These are phyloP conservation scores for Solanum neorickii DNA, from an alignment of 257 asterid genomes.

Conservation along the genomic window DNA sequence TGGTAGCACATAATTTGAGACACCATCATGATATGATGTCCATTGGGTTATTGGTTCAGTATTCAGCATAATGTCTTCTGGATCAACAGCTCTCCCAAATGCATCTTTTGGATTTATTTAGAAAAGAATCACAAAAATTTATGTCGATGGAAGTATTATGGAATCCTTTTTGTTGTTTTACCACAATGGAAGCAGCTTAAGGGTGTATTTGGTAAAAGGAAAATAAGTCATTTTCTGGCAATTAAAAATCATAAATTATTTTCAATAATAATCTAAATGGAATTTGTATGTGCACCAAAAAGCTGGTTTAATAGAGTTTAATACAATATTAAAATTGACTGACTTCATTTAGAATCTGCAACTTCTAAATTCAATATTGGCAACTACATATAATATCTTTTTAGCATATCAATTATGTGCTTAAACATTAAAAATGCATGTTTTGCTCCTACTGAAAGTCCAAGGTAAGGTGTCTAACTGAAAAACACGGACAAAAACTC, in stretches of 20 bases:
- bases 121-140: not conserved
- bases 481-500: no score
- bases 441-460: not conserved
- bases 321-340: not conserved
- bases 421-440: not conserved
- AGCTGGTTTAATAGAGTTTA: not conserved
- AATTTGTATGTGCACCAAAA: not conserved
- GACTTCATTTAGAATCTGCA: not conserved
- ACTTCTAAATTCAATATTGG: not conserved
- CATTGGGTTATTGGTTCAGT: not conserved
- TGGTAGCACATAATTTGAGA: conserved; percentile 14
- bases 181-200: not conserved
- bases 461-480: not conserved
- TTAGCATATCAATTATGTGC: not conserved
- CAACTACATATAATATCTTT: not conserved
- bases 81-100: not conserved
- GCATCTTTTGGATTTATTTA: not conserved
- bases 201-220: not conserved
- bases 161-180: not conserved
- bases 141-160: not conserved
- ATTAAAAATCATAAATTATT: not conserved
- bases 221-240: not conserved
- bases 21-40: conserved; percentile 15
- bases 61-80: not conserved
- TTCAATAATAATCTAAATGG: not conserved